Evolutionary conservation across 1,284 basidiomycete genomes (phyloP), one percentile per base, ranked within the genome.

Genomic region (Ceratobasidium sp.): DNA sequence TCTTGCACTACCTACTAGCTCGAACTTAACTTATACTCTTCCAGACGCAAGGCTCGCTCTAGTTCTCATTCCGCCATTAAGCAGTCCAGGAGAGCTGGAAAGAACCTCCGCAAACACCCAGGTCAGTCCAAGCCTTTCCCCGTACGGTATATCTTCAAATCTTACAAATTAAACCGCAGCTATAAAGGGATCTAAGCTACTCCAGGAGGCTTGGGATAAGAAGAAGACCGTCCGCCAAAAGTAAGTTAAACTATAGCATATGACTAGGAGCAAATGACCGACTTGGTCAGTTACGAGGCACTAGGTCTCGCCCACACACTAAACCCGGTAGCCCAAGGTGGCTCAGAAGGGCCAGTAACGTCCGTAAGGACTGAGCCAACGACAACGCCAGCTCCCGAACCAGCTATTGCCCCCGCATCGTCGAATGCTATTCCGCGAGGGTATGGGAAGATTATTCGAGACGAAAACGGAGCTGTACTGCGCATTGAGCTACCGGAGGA

Each of bases 171-270:
- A 22, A 41, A 76, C 45, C 50, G 60, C 79, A 94, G 93, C 91
- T 15, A 91, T 98, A 76, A 89, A 91, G 75, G 96, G 94, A 0
- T 94, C 96, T 1, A 92, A 93, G 81, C 85, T 89, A 19, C 85
- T 98, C 73, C 93, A 94, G 80, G 91, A 94, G 60, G 89, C 90
- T 65, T 98, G 97, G 96, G 94, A 98, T 83, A 90, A 89, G 79
- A 87, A 86, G 76, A 95, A 95, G 85, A 99, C 97, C 7, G 91
- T 97, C 31, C 89, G 90, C 78, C 97, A 98, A 88, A 99, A 98
- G 96, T 97, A 81, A 80, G 91, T 86, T 36, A 33, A 24, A 50
- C 29, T 44, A 62, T 33, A 22, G 17, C 51, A 36, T 45, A 45
- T 59, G 41, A 29, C 11, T 31, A 44, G 22, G 22, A 41, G 27